Evolutionary conservation across 148 eudicot species (phyloP).

Genomic region (Persicaria tinctoria): DNA sequence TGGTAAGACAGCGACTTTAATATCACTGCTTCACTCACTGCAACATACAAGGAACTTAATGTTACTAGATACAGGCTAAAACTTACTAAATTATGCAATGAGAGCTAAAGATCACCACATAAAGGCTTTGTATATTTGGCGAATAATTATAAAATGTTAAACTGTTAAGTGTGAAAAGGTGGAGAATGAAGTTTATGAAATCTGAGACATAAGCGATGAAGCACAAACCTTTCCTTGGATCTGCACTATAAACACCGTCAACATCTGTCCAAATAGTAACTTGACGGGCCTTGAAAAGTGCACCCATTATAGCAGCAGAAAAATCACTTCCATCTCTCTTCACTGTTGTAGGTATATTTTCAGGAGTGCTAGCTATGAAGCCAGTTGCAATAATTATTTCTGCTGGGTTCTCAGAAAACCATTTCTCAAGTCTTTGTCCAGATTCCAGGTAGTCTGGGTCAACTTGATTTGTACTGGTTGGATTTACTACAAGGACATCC

Average conservation of each 20-base stretch:
- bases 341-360: slow-evolving; percentile 91
- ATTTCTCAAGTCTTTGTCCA: slow-evolving; percentile 70
- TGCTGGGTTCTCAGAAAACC: slow-evolving; percentile 68
- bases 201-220: background rate
- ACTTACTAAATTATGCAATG: background rate
- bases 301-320: slow-evolving; percentile 99
- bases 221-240: slow-evolving; percentile 90
- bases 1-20: slow-evolving; percentile 82
- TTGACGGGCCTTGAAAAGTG: slow-evolving; percentile 77
- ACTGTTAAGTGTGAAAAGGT: background rate
- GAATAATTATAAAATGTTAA: background rate
- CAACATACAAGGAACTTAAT: slow-evolving; percentile 20
- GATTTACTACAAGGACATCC: slow-evolving; percentile 85
- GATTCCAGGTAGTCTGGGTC: slow-evolving; percentile 89
- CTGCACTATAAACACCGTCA: slow-evolving; percentile 96
- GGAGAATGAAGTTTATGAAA: background rate
- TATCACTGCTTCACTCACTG: slow-evolving; percentile 97
- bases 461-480: slow-evolving; percentile 75
- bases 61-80: slow-evolving; percentile 4
- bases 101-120: background rate
- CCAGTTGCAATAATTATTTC: slow-evolving; percentile 89
- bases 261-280: slow-evolving; percentile 99
- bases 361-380: slow-evolving; percentile 85
- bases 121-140: background rate
- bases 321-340: slow-evolving; percentile 99